A percentile compares a stretch with the other conserved stretches of the same genome.
Conservation (phyloP, 495 filamentous ascomycete species). For the Aspergillus conjunctus region DNA sequence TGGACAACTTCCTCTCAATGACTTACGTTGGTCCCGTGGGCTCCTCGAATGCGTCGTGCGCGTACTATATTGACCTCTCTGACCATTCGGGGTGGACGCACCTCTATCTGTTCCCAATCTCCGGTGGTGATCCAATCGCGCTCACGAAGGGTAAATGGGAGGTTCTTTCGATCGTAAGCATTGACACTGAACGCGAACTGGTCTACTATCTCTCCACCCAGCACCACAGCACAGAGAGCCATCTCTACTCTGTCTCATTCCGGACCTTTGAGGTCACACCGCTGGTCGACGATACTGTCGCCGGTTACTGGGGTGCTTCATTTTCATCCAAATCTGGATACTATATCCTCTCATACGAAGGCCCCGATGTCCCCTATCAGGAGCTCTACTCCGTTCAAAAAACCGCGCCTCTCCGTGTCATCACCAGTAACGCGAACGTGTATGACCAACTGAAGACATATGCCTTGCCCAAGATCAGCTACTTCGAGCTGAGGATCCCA, state of each 20-base stretch:
- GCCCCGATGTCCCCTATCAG: conserved; percentile 27
- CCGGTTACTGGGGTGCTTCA: conserved; percentile 25
- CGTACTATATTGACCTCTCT: conserved; percentile 28
- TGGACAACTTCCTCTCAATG: conserved; percentile 25
- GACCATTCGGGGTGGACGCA: conserved; percentile 26
- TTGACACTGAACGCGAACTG: conserved; percentile 20
- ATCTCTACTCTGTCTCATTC: conserved; percentile 27
- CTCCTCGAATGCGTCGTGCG: conserved; percentile 8
- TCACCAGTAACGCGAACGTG: conserved; percentile 21
- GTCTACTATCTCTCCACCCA: conserved; percentile 27
- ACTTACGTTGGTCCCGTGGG: conserved; percentile 19
- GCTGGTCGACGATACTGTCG: conserved; percentile 23
- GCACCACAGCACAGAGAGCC: conserved; percentile 26
- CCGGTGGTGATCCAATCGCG: conserved; percentile 19
- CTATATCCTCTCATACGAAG: conserved; percentile 22
- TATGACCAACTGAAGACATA: conserved; percentile 18
- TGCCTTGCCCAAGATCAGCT: conserved; percentile 22
- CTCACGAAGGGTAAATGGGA: conserved; percentile 26
- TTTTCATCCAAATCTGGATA: conserved; percentile 23
- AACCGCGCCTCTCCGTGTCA: conserved; percentile 19
- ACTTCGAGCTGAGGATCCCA: conserved; percentile 23
- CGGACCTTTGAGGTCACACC: conserved; percentile 20
- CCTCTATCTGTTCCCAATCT: conserved; percentile 23
- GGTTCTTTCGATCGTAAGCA: conserved; percentile 21
- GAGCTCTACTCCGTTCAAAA: conserved; percentile 24